Conservation (phyloP, 345 rosid species). For the Eucalyptus coolabah region DNA sequence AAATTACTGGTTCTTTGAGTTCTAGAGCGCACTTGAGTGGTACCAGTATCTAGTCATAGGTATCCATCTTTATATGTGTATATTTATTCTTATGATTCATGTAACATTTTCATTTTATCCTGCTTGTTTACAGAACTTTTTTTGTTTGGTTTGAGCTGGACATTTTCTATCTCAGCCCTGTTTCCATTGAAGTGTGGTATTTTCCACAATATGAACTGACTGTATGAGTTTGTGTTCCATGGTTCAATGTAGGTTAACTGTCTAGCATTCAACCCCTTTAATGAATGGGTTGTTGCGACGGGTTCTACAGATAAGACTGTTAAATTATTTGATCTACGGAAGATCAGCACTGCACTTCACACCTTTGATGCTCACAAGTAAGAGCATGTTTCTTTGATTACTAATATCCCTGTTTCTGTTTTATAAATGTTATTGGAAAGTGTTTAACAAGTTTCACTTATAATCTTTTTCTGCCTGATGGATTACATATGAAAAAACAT, state of each 20-base stretch:
- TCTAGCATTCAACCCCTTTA: slow-evolving; percentile 95
- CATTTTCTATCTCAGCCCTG: neutral
- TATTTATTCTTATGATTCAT: neutral
- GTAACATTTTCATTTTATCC: neutral
- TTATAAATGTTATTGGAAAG: neutral
- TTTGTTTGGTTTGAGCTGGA: neutral
- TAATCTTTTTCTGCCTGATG: neutral
- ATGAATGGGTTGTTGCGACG: slow-evolving; percentile 98
- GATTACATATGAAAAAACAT: neutral
- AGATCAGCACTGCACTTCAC: slow-evolving; percentile 76
- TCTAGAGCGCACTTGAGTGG: neutral
- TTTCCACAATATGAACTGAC: neutral
- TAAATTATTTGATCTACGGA: slow-evolving; percentile 87
- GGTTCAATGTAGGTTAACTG: slow-evolving; percentile 66
- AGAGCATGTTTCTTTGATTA: neutral
- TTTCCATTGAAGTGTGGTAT: neutral
- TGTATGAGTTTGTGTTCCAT: neutral
- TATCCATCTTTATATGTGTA: neutral
- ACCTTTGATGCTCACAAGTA: slow-evolving; percentile 95
- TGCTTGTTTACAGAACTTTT: neutral
- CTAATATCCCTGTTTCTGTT: neutral
- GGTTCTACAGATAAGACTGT: slow-evolving; percentile 99
- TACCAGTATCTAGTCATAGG: neutral
- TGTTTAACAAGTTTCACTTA: neutral
- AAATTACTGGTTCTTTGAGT: neutral